Base-by-base conservation (phyloP, 2,329 filamentous ascomycete species). In the Calycina marina region DNA sequence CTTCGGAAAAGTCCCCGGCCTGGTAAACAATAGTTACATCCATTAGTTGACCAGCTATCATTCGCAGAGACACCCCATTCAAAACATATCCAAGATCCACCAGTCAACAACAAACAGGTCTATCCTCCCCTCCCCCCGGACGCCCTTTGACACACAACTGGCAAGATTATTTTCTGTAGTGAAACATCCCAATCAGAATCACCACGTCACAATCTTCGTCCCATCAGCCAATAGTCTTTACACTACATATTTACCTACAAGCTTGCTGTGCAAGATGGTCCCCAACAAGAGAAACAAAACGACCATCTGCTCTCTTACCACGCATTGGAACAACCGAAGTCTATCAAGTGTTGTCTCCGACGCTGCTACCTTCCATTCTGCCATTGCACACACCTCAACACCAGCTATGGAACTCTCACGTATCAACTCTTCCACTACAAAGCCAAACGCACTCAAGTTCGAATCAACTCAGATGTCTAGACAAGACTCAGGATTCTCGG, bases 401-500 rank as follows among this genome's bases (percentile, higher is more conserved):
- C 17, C 34, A 6, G 15, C 27, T 9, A 31, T 25, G 12, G 43
- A 15, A 27, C 35, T 9, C 22, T 17, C 26, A 14, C 24, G 14
- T 28, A 17, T 18, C 16, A 22, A 16, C 25, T 25, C 24, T 18
- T 33, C 28, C 17, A 27, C 26, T 32, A 20, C 30, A 25, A 24
- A 18, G 30, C 22, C n/a, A 28, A 33, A 27, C 29, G 31, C 6
- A 34, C 35, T 37, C 13, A 37, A 37, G 32, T 22, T 41, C 10
- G 32, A 36, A 25, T 25, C 42, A 9, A 25, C 42, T 6, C 46
- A 43, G 24, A 49, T 50, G 43, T 29, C 38, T 18, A 36, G 50
- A 14, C 40, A 48, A 38, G 50, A 53, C 28, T 50, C 47, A 4
- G 50, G 51, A 3, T 53, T 41, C 25, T 38, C 41, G 25, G 42